phyloP scores from a whole-genome alignment of 2,329 filamentous ascomycete species.

The Tolypocladium endophyticum region DNA sequence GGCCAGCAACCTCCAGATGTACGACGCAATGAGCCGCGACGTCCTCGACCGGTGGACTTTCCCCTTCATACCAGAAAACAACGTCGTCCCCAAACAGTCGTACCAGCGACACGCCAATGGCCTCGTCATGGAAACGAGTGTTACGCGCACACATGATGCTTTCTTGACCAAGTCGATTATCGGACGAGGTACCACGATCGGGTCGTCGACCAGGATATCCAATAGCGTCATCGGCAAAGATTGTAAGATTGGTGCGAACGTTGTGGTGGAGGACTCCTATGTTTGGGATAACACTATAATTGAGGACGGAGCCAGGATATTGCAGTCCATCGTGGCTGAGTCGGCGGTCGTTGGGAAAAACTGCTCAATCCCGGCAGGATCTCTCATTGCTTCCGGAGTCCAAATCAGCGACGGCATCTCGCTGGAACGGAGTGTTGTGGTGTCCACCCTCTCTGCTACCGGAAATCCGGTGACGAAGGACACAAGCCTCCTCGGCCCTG shows the following conservation, averaged over 20 bases:
- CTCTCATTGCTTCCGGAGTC: conserved; percentile 71
- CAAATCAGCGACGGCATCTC: conserved; percentile 53
- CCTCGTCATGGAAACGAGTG: conserved; percentile 69
- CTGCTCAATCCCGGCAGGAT: conserved; percentile 59
- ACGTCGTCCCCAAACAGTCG: conserved; percentile 65
- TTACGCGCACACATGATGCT: conserved; percentile 63
- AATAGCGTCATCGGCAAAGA: conserved; percentile 75
- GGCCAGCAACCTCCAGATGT: conserved; percentile 76
- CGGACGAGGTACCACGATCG: conserved; percentile 66
- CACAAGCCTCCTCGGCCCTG: conserved; percentile 33
- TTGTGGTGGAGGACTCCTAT: conserved; percentile 67
- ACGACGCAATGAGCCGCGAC: conserved; percentile 80
- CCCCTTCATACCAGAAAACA: conserved; percentile 81
- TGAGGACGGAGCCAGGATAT: conserved; percentile 61
- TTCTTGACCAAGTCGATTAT: conserved; percentile 63
- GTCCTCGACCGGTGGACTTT: conserved; percentile 82
- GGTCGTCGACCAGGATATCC: conserved; percentile 56
- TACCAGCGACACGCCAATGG: conserved; percentile 62
- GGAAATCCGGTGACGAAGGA: conserved; percentile 29
- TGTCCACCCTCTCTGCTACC: conserved; percentile 25
- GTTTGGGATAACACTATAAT: conserved; percentile 81
- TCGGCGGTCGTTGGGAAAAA: conserved; percentile 60
- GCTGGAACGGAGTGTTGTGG: conserved; percentile 22
- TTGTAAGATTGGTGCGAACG: conserved; percentile 80
- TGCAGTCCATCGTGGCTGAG: conserved; percentile 66